These are phyloP conservation scores for Cystobasidium ongulense DNA, from an alignment of 768 basidiomycete species.

Conservation along the genomic window DNA sequence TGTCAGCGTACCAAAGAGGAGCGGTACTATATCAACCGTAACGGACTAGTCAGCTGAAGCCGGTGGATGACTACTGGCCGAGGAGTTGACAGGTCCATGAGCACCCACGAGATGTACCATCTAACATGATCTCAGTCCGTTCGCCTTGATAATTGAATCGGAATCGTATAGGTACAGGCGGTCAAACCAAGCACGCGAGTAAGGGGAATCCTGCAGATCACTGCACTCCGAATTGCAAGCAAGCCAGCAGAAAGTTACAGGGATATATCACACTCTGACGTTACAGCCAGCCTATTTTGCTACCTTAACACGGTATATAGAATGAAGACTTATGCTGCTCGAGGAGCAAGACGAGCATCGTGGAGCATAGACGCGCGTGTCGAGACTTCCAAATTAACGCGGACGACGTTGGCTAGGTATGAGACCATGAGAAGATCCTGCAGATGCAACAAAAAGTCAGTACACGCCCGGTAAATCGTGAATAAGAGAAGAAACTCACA, in stretches of 20 bases:
- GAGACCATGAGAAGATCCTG: constrained; percentile 28
- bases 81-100: no score
- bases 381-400: constrained; percentile 18
- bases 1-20: no score
- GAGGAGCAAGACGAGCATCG: constrained; percentile 16
- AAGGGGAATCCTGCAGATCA: no score
- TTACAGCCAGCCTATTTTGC: neutral
- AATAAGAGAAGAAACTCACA: neutral
- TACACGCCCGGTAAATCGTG: neutral
- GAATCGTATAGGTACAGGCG: no score
- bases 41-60: no score
- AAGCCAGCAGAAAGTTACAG: neutral
- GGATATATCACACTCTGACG: neutral
- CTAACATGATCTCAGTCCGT: no score
- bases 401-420: constrained; percentile 24
- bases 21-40: no score
- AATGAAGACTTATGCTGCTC: neutral
- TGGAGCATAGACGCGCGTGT: constrained; percentile 18
- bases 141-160: no score
- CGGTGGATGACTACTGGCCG: no score
- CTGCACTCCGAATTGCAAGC: no score
- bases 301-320: neutral
- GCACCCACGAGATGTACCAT: no score
- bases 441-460: neutral
- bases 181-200: no score